Evolutionary conservation across 371 early-diverging fungal species (phyloP).

Genomic region (Mucor plumbeus): DNA sequence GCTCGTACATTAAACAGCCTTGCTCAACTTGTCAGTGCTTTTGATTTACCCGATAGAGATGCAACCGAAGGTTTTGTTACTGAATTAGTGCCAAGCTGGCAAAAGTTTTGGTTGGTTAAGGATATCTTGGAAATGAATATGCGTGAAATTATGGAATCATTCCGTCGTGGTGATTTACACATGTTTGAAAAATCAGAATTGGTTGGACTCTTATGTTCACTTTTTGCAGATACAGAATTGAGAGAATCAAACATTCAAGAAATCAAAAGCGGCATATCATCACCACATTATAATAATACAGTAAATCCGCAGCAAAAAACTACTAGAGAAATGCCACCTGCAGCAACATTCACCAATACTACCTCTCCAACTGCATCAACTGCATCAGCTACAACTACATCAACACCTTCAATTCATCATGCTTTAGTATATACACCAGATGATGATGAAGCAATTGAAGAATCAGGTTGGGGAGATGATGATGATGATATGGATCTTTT

Average conservation of each 20-base stretch:
- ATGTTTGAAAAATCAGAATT: slow-evolving; percentile 67
- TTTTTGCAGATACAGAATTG: slow-evolving; percentile 76
- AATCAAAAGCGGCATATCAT: slow-evolving; percentile 40
- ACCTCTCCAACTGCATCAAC: background rate
- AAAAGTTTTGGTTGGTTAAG: slow-evolving; percentile 62
- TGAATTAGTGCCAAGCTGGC: slow-evolving; percentile 57
- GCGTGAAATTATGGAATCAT: slow-evolving; percentile 72
- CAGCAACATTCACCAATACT: background rate
- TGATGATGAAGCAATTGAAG: slow-evolving; percentile 3
- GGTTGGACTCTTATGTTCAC: slow-evolving; percentile 59
- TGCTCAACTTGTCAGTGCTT: slow-evolving; percentile 56
- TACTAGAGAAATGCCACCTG: background rate
- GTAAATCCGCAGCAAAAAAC: background rate
- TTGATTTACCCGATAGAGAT: slow-evolving; percentile 51
- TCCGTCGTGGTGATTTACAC: slow-evolving; percentile 56
- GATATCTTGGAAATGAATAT: slow-evolving; percentile 72
- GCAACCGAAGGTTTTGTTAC: slow-evolving; percentile 41
- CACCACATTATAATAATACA: background rate
- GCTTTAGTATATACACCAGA: slow-evolving; percentile 19
- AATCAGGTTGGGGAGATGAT: slow-evolving; percentile 22
- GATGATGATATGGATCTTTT: slow-evolving; percentile 25
- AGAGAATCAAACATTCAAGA: slow-evolving; percentile 68
- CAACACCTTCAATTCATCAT: background rate
- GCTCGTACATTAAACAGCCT: slow-evolving; percentile 56
- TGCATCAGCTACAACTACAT: background rate